Evolutionary conservation across 2,329 filamentous ascomycete species (phyloP), one percentile per base, ranked within the genome.

Genomic region (Verruconis gallopava): DNA sequence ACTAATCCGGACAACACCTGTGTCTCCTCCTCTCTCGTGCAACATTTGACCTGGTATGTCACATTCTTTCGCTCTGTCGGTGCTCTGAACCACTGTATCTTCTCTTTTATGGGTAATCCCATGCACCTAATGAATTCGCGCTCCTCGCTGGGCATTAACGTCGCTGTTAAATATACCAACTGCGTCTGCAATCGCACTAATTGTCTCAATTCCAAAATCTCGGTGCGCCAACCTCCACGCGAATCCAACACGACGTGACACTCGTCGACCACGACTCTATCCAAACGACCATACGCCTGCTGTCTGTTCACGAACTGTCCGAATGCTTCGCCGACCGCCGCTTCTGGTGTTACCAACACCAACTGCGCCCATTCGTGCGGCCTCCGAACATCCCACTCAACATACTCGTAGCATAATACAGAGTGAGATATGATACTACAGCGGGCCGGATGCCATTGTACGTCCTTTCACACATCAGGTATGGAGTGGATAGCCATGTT

Each of bases 241-340:
- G 25, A 30, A 30, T 30, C 25, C n/a, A 30, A 30, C n/a, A 30
- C n/a, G n/a, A 30, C n/a, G n/a, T 30, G n/a, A 30, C n/a, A 30
- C 25, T 30, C n/a, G n/a, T 30, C 25, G 25, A 30, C n/a, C n/a
- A 30, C n/a, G n/a, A 30, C 25, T n/a, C 25, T 30, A n/a, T 30
- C 25, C n/a, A 30, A 30, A 9, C 25, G 25, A n/a, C 25, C n/a
- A 30, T 30, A 30, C 25, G 25, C 25, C 25, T 30, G n/a, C 25
- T 30, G n/a, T 30, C 25, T 9, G n/a, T 30, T 30, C n/a, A 30
- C n/a, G n/a, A 30, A 30, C 25, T 30, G n/a, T 9, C 25, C n/a
- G 25, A 30, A 30, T n/a, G 25, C 25, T n/a, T 30, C 25, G 25
- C 25, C n/a, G 25, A 30, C 25, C 25, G 25, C 25, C 25, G 25